Conservation (phyloP, 202 grass and related monocot genomes). For the Zizania palustris region DNA sequence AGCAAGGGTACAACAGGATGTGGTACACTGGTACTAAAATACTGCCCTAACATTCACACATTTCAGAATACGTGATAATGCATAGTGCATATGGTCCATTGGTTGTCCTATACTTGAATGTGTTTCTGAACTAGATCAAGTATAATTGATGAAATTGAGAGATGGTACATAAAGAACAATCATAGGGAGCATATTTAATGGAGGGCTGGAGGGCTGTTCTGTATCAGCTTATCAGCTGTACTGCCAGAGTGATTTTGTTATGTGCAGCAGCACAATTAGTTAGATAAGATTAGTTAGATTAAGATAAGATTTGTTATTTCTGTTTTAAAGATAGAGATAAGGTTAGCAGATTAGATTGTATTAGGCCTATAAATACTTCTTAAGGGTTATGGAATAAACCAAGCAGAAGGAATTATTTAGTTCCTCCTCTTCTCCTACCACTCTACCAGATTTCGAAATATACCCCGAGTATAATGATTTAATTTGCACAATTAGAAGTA, state of each 20-base stretch:
- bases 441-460: too few species aligned
- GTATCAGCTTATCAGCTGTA: constrained; percentile 19
- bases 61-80: constrained; percentile 17
- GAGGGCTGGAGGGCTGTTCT: constrained; percentile 2
- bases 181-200: neutral
- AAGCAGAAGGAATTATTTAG: too few species aligned
- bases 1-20: constrained; percentile 24
- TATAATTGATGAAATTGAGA: constrained; percentile 9
- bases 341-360: too few species aligned
- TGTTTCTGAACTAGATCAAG: constrained; percentile 20
- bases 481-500: constrained; percentile 24
- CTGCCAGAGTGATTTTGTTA: constrained; percentile 13
- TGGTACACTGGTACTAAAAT: neutral
- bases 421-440: too few species aligned
- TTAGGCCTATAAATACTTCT: too few species aligned
- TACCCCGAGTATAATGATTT: constrained; percentile 1
- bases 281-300: too few species aligned
- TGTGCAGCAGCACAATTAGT: too few species aligned
- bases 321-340: too few species aligned
- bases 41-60: constrained; percentile 4
- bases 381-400: too few species aligned
- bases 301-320: too few species aligned
- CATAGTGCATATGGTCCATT: constrained; percentile 14
- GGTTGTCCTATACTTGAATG: neutral
- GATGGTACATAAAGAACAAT: neutral